phyloP scores from a whole-genome alignment of 352 stramenopile species.

The Globisporangium rhizosaccharum region DNA sequence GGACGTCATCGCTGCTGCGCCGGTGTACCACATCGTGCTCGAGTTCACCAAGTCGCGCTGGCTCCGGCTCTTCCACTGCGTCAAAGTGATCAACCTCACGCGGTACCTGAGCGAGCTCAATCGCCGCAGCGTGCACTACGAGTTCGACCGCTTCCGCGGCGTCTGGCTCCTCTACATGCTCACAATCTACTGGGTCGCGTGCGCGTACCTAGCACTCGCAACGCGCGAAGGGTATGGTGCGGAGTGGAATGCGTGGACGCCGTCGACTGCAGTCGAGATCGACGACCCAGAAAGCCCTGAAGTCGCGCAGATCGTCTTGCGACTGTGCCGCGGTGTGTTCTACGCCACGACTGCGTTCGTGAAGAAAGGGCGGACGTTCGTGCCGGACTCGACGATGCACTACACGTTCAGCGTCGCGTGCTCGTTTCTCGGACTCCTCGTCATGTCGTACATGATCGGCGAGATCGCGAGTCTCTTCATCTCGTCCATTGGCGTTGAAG shows the following conservation, averaged over 20 bases:
- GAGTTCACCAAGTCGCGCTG: slow-evolving; percentile 27
- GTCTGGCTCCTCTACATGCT: slow-evolving; percentile 49
- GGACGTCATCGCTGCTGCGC: slow-evolving; percentile 30
- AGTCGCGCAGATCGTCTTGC: slow-evolving; percentile 17
- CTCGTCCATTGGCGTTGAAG: slow-evolving; percentile 50
- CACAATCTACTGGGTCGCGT: slow-evolving; percentile 52
- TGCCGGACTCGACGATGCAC: slow-evolving; percentile 20
- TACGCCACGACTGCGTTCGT: slow-evolving; percentile 49
- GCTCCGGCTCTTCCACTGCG: slow-evolving; percentile 33
- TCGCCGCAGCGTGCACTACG: slow-evolving; percentile 42
- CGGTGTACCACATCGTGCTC: slow-evolving; percentile 34
- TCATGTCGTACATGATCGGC: slow-evolving; percentile 66
- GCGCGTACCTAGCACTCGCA: slow-evolving; percentile 39
- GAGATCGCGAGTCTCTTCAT: slow-evolving; percentile 64
- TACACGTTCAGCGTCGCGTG: slow-evolving; percentile 40
- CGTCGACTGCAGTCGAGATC: slow-evolving; percentile 23
- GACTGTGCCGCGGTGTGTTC: slow-evolving; percentile 43
- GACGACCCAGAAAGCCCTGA: slow-evolving; percentile 18
- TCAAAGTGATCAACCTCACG: slow-evolving; percentile 49
- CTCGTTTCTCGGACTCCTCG: slow-evolving; percentile 42
- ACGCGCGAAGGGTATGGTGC: slow-evolving; percentile 28
- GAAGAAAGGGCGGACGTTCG: slow-evolving; percentile 44
- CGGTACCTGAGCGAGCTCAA: slow-evolving; percentile 56
- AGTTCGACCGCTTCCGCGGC: slow-evolving; percentile 42
- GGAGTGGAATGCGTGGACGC: slow-evolving; percentile 46